phyloP scores from a whole-genome alignment of 345 rosid genomes.

The Brassica juncea region DNA sequence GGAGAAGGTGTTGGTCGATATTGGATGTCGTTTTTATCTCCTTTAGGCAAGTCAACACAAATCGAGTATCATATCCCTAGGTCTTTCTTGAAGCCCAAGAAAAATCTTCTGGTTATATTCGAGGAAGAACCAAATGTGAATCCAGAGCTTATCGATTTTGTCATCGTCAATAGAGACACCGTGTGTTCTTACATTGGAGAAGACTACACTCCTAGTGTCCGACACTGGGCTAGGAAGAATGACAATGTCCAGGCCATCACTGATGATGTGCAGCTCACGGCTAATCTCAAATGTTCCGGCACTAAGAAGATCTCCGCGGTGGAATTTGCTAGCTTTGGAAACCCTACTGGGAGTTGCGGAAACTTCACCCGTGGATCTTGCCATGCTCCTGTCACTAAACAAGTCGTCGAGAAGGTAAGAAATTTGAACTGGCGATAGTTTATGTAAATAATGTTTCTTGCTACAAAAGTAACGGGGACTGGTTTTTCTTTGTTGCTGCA shows the following conservation, averaged over 20 bases:
- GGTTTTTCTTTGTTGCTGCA: conserved; percentile 27
- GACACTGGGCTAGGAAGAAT: conserved; percentile 52
- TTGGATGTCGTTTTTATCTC: conserved; percentile 77
- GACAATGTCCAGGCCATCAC: conserved; percentile 34
- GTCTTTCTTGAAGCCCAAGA: conserved; percentile 60
- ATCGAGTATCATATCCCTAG: conserved; percentile 87
- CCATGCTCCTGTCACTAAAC: conserved; percentile 47
- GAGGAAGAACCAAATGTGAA: conserved; percentile 64
- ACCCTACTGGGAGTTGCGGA: conserved; percentile 78
- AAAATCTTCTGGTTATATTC: conserved; percentile 66
- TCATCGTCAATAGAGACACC: conserved; percentile 62
- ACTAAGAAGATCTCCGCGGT: conserved; percentile 52
- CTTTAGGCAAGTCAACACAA: conserved; percentile 71
- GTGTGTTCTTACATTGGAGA: conserved; percentile 71
- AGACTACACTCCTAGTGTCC: conserved; percentile 56
- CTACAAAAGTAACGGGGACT: not conserved
- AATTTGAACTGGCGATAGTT: not conserved
- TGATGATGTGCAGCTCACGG: conserved; percentile 48
- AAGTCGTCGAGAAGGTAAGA: conserved; percentile 66
- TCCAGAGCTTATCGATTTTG: conserved; percentile 56
- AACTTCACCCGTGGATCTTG: conserved; percentile 55
- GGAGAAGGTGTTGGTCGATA: conserved; percentile 80
- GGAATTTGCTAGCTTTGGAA: conserved; percentile 82
- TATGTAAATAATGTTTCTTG: conserved; percentile 14
- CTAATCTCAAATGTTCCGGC: conserved; percentile 54